Conservation (phyloP, 768 basidiomycete genomes). For the Exidia glandulosa region DNA sequence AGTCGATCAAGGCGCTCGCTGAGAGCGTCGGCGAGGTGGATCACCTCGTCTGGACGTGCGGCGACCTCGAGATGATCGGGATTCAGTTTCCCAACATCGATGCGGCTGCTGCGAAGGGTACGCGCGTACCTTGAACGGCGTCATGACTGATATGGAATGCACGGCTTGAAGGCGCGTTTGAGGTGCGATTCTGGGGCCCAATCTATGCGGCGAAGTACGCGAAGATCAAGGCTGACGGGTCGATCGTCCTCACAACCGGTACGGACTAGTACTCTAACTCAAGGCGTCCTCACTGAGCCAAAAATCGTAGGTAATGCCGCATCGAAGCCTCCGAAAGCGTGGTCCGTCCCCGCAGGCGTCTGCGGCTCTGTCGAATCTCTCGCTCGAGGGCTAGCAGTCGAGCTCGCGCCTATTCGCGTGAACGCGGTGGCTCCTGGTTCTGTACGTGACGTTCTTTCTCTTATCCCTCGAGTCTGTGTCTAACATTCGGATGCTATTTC, state of each 20-base stretch:
- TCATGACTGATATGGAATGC: not conserved
- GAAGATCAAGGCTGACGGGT: slow-evolving; percentile 1
- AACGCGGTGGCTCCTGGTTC: slow-evolving; percentile 5
- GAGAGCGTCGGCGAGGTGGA: slow-evolving; percentile 4
- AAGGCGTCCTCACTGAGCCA: too few relatives aligned
- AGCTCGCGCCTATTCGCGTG: slow-evolving; percentile 7
- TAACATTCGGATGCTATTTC: too few relatives aligned
- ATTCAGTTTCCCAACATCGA: not conserved
- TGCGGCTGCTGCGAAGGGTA: not conserved
- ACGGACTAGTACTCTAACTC: not conserved
- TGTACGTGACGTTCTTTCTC: too few relatives aligned
- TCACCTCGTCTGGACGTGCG: slow-evolving; percentile 8
- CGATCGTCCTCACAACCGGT: slow-evolving; percentile 1
- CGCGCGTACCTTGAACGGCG: not conserved
- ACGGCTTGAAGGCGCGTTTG: not conserved
- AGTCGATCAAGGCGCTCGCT: slow-evolving; percentile 2
- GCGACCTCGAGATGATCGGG: not conserved
- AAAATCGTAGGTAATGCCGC: too few relatives aligned
- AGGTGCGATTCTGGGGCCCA: slow-evolving; percentile 4
- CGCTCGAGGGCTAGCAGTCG: slow-evolving; percentile 6
- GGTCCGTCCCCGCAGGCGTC: not conserved
- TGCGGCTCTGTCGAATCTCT: slow-evolving; percentile 5
- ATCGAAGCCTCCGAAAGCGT: slow-evolving; percentile 1
- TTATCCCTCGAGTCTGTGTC: too few relatives aligned
- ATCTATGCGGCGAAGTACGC: not conserved